Percentiles rank a stretch among this genome's conserved stretches.
Conservation (phyloP, 257 asterid genomes). For the Salvia rosmarinus region DNA sequence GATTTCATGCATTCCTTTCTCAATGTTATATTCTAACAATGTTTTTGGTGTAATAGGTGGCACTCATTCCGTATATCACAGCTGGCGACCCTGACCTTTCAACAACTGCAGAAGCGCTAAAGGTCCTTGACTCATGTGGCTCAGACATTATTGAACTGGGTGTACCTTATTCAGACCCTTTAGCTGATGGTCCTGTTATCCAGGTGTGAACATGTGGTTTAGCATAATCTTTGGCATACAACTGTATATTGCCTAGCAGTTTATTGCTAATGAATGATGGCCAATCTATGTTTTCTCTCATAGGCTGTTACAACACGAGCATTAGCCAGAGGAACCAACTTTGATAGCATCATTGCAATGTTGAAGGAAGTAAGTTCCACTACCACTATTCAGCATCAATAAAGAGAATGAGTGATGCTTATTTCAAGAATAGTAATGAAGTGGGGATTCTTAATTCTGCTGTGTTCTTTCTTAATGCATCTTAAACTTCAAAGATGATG, state of each 20-base stretch:
- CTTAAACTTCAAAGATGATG: background rate
- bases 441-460: constrained; percentile 2
- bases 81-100: constrained; percentile 92
- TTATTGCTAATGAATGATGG: constrained; percentile 7
- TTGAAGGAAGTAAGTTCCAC: constrained; percentile 68
- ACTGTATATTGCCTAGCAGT: background rate
- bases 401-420: constrained; percentile 15
- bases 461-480: constrained; percentile 2
- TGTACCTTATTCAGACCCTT: constrained; percentile 93
- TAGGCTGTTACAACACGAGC: constrained; percentile 91
- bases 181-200: constrained; percentile 96
- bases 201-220: constrained; percentile 52
- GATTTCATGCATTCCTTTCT: background rate
- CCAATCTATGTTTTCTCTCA: constrained; percentile 21
- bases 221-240: background rate
- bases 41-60: constrained; percentile 63
- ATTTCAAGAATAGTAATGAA: constrained; percentile 14
- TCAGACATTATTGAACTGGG: constrained; percentile 87
- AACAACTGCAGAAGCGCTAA: constrained; percentile 80
- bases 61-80: constrained; percentile 80
- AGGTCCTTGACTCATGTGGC: constrained; percentile 84
- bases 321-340: constrained; percentile 69
- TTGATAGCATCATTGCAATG: constrained; percentile 70
- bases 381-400: background rate
- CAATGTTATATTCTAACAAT: constrained; percentile 18